phyloP scores from a whole-genome alignment of 768 basidiomycete species.

The Leccinum variicolor region DNA sequence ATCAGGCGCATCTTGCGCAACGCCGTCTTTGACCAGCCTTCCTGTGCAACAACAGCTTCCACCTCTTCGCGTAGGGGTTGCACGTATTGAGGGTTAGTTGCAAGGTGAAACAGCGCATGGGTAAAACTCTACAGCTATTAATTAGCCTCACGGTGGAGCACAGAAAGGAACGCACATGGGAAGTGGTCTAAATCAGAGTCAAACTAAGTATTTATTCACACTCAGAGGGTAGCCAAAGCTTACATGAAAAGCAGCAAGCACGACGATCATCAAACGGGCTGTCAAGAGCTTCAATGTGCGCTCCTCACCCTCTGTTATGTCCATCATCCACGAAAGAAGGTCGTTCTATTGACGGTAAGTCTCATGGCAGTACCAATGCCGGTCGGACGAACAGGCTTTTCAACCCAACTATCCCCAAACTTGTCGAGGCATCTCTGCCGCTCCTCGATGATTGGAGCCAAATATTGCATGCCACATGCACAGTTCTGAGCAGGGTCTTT shows the following conservation, averaged over 20 bases:
- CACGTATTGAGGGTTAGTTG: not conserved
- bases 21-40: not conserved
- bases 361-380: not conserved
- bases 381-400: not conserved
- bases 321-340: not conserved
- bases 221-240: not conserved
- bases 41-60: not conserved
- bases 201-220: not conserved
- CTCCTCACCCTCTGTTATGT: not conserved
- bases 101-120: not conserved
- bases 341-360: not conserved
- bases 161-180: not conserved
- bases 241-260: conserved; percentile 12
- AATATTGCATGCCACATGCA: not conserved
- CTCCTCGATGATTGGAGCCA: conserved; percentile 2
- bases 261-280: not conserved
- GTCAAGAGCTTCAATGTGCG: not conserved
- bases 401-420: not conserved
- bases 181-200: not conserved
- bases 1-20: not conserved
- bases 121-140: not conserved
- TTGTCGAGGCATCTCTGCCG: not conserved
- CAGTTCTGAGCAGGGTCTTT: not conserved
- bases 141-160: not conserved
- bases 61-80: not conserved